A percentile compares a stretch with the other conserved stretches of the same genome.
Evolutionary conservation across 306 rosid species (phyloP).

Genomic region (Clitoria ternatea): DNA sequence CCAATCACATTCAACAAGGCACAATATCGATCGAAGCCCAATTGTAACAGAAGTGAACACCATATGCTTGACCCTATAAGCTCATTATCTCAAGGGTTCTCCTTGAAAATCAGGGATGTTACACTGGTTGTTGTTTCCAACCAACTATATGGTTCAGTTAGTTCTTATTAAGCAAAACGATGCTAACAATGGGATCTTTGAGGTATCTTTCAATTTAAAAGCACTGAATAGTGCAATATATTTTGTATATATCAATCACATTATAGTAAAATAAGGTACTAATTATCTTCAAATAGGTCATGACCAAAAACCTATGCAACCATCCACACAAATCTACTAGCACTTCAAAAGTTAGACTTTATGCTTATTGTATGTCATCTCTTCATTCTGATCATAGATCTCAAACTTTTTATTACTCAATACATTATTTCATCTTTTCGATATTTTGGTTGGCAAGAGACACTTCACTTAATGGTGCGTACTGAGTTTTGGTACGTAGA

Average conservation of each 20-base stretch:
- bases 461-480: conserved; percentile 71
- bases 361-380: conserved; percentile 78
- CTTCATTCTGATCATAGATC: conserved; percentile 15
- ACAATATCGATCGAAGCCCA: no score
- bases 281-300: conserved; percentile 50
- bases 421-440: not conserved
- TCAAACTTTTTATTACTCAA: not conserved
- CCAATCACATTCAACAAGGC: no score
- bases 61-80: no score
- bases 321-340: conserved; percentile 78
- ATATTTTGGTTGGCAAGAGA: conserved; percentile 47
- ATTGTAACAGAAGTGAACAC: no score
- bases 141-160: conserved; percentile 89
- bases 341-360: conserved; percentile 83
- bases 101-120: no score
- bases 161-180: conserved; percentile 85
- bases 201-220: conserved; percentile 46
- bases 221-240: not conserved
- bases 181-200: conserved; percentile 65
- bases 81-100: no score
- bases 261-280: not conserved
- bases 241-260: not conserved
- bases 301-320: conserved; percentile 81
- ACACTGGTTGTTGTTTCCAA: conserved; percentile 85
- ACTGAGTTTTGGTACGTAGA: conserved; percentile 81